Evolutionary conservation across 495 filamentous ascomycete genomes (phyloP), one percentile per base, ranked within the genome.

Genomic region (Neohortaea acidophila): DNA sequence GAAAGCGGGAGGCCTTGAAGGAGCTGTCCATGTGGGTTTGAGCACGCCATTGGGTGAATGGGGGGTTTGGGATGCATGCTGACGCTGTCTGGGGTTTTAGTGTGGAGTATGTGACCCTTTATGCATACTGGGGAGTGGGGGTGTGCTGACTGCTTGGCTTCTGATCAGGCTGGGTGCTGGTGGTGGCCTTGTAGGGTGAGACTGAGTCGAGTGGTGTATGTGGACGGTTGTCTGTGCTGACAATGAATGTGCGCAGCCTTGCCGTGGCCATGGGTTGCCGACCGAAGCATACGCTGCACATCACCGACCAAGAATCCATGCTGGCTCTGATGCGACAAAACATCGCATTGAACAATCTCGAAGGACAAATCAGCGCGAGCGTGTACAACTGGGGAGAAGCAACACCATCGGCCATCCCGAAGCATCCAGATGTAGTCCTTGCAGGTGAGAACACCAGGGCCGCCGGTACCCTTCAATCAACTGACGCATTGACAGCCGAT

Each of bases 131-230:
- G 21, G 9, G 19, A 9, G 21, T 8, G 21, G 19, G 13, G 26
- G 21, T 30, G 13, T 18, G 14, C 43, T 30, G 36, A 45, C 43
- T 18, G 60, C 18, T 29, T 45, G 27, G 3, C 57, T 17, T 17
- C 94, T 89, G 56, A 63, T 94, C 53, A 89, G 96, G 59, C 66
- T 97, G 30, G 89, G 89, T 36, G 84, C 89, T 44, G 89, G 89
- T 18, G 81, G 85, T 25, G 89, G 89, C 9, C 68, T 96, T 27
- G 84, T 92, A 29, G 84, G 77, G 56, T 71, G 53, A 29, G 12
- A 17, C 28, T 43, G 22, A 11, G 7, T 22, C 17, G 37, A 22
- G 11, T 20, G 5, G 4, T 20, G 22, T 17, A 31, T 34, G 15
- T n/a, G n/a, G 19, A 38, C n/a, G n/a, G n/a, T n/a, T n/a, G n/a